A percentile compares a stretch with the other conserved stretches of the same genome.
Evolutionary conservation across 768 basidiomycete species (phyloP).

Genomic region (Termitomyces sp.): DNA sequence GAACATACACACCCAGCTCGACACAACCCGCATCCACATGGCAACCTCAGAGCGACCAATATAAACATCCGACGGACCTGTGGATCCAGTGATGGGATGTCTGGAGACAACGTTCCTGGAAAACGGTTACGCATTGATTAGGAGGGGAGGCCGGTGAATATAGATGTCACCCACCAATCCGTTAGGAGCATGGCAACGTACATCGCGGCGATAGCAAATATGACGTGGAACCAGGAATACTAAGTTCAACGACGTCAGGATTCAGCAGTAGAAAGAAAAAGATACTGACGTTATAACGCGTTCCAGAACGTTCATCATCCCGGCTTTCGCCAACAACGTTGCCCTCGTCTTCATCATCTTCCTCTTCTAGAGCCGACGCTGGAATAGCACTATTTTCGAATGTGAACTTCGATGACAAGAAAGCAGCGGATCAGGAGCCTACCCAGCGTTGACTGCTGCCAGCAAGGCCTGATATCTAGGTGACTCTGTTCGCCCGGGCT

Average conservation of each 20-base stretch:
- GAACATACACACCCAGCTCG: conserved; percentile 89
- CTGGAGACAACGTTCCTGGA: conserved; percentile 71
- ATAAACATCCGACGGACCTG: conserved; percentile 73
- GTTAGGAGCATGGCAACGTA: conserved; percentile 96
- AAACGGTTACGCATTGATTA: not conserved
- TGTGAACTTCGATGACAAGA: not conserved
- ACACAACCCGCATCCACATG: conserved; percentile 99
- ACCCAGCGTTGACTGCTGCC: conserved; percentile 97
- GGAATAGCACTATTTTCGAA: conserved; percentile 70
- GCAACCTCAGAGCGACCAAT: conserved; percentile 94
- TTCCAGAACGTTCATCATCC: conserved; percentile 92
- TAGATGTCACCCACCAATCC: conserved; percentile 70
- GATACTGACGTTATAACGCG: conserved; percentile 81
- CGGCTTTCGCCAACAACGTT: conserved; percentile 67
- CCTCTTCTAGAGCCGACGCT: conserved; percentile 84
- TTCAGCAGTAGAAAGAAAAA: not conserved
- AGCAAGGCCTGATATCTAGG: conserved; percentile 91
- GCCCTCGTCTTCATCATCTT: conserved; percentile 71
- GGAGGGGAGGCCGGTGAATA: not conserved
- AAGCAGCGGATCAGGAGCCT: conserved; percentile 16
- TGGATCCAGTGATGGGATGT: conserved; percentile 35
- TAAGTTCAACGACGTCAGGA: conserved; percentile 23
- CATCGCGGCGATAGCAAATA: conserved; percentile 94
- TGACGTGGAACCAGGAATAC: conserved; percentile 99
- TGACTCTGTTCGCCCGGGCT: conserved; percentile 78